Percentiles rank a stretch among this genome's conserved stretches.
Evolutionary conservation across 2,329 filamentous ascomycete species (phyloP).

Genomic region (Fusarium bactridioides): DNA sequence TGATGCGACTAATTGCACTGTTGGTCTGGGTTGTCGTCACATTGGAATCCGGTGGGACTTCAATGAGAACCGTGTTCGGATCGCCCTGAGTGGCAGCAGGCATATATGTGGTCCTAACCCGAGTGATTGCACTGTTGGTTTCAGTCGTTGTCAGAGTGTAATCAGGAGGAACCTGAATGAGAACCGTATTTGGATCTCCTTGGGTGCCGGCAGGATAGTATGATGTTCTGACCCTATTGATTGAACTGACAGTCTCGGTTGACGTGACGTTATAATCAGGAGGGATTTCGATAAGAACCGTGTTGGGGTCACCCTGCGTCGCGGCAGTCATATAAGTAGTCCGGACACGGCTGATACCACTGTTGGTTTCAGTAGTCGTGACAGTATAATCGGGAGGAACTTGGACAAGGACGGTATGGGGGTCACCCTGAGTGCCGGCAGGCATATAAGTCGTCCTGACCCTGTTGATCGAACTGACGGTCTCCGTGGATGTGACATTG

Average conservation of each 20-base stretch:
- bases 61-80: background rate
- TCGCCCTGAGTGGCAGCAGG: slow-evolving; percentile 1
- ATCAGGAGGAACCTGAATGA: slow-evolving; percentile 7
- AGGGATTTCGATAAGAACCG: background rate
- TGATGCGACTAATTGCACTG: background rate
- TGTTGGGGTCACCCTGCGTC: background rate
- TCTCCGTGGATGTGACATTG: background rate
- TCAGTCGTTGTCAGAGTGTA: slow-evolving; percentile 6
- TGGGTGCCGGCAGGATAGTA: background rate
- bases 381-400: background rate
- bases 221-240: background rate
- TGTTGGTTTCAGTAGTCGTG: background rate
- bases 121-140: background rate
- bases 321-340: background rate
- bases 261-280: background rate
- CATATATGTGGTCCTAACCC: background rate
- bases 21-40: slow-evolving; percentile 1
- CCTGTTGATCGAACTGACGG: background rate
- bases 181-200: slow-evolving; percentile 13
- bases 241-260: background rate
- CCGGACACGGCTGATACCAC: background rate
- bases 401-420: background rate
- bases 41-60: background rate
- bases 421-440: background rate
- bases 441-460: background rate